Conservation (phyloP, 371 early-diverging fungal species). For the Mucor lusitanicus region DNA sequence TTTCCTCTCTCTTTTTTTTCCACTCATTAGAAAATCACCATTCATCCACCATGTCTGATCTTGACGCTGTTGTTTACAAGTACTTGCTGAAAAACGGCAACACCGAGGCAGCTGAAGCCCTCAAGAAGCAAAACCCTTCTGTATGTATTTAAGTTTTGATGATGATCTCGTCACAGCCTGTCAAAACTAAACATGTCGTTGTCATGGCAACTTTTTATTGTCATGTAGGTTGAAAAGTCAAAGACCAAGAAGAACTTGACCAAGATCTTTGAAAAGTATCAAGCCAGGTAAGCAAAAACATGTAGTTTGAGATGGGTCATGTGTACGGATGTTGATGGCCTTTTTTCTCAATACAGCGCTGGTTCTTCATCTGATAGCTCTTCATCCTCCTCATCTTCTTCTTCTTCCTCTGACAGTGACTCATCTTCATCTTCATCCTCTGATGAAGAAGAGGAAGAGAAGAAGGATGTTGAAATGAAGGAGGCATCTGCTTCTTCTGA, state of each 20-base stretch:
- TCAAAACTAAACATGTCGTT: neutral
- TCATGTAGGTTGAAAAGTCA: slow-evolving; percentile 7
- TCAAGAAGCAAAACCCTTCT: slow-evolving; percentile 23
- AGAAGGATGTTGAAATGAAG: slow-evolving; percentile 22
- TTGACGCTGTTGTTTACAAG: slow-evolving; percentile 33
- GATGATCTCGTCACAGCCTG: neutral
- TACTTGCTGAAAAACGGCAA: slow-evolving; percentile 26
- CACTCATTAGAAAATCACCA: neutral
- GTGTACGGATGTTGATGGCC: too few species aligned
- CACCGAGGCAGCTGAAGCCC: slow-evolving; percentile 28
- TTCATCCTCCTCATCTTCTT: neutral
- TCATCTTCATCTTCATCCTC: slow-evolving; percentile 5
- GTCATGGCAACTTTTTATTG: neutral
- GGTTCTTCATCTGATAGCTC: slow-evolving; percentile 1
- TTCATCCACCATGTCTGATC: neutral
- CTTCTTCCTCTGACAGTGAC: slow-evolving; percentile 11
- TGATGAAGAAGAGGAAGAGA: slow-evolving; percentile 21
- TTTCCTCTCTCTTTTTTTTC: neutral
- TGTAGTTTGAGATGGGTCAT: too few species aligned
- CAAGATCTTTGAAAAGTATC: slow-evolving; percentile 12
- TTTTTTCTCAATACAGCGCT: neutral
- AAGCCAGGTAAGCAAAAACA: slow-evolving; percentile 7
- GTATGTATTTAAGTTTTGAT: slow-evolving; percentile 25
- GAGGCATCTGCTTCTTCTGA: slow-evolving; percentile 26
- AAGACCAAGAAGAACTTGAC: slow-evolving; percentile 16